Base-by-base conservation (phyloP, 2,329 filamentous ascomycete species). In the Trichophyton schoenleinii region DNA sequence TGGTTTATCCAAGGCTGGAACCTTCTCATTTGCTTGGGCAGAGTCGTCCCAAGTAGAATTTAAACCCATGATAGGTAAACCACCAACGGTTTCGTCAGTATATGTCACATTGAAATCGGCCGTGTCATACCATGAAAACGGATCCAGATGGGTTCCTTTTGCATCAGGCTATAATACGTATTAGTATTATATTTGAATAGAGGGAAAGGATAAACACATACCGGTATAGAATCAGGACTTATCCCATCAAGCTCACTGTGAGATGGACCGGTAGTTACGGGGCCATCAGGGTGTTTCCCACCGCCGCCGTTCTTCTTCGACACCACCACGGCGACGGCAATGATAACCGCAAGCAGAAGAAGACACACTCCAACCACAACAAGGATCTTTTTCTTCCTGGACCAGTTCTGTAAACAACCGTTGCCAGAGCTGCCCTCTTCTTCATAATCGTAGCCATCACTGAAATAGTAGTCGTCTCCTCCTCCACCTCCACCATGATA, bases 41-140 rank as follows among this genome's bases (percentile, higher is more conserved):
- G 86, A 88, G 74, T 99, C 91, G 71, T 97, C 87, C 89, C 90
- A 99, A 0, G 83, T 80, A 0, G 84, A 85, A 70, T 88, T 87
- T 25, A 99, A 80, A 0, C 94, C 94, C 85, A 97, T 97, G 63
- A 97, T 74, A 0, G 90, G 87, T n/a, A 99, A 80, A 2, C 87
- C 88, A 20, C 94, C 94, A 0, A 97, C 87, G 13, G 85, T 91
- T 58, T 84, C 82, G 63, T 87, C 84, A 0, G 94, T 99, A 71
- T 95, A 99, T 0, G 94, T 97, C 64, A 92, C 82, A 71, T 99
- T 99, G 78, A 97, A 96, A 69, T 91, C 90, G 0, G 80, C 82
- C 0, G 91, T 96, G 67, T 95, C 87, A 66, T 88, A 87, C 94
- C 94, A 99, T 1, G 87, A 85, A 72, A 90, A 95, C 0, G 94